Base-by-base conservation (phyloP, 148 eudicot species). In the Chenopodium suecicum region DNA sequence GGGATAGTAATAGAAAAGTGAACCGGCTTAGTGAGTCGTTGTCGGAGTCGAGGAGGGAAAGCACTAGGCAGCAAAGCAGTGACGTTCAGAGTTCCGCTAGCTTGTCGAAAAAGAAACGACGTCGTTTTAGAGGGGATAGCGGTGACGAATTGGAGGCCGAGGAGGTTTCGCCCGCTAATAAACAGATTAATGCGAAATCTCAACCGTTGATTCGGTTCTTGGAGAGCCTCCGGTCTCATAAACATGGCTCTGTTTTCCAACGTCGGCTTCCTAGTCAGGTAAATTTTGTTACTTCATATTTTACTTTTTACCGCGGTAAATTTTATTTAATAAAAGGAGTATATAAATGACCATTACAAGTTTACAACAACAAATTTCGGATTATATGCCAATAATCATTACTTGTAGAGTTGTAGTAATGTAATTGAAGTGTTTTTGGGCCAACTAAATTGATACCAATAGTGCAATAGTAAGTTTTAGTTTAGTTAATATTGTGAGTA, bases 201-300 rank as follows among this genome's bases (percentile, higher is more conserved):
- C 88, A 79, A 76, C 90, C 88, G 79, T 81, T 88, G 82, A 71
- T 88, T 77, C 74, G 80, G 22, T 85, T 85, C 73, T 19, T 85
- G n/a, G 83, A 66, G 65, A 75, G 46, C 9, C 79, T 88, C 81
- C 84, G 79, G 73, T 88, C 90, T 16, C 89, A 87, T 47, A 87
- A 83, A 79, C 84, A 85, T 78, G 90, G 86, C 81, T 88, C 90
- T 56, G 85, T 79, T 72, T 88, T 88, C 73, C 83, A 83, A 47
- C 85, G 86, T 50, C 86, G 86, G 65, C 86, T 85, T 64, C 88
- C 88, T n/a, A 81, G 84, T 79, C 90, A 88, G 88, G 90, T 88
- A 75, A 37, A 16, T 12, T 63, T 22, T 20, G 20, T 22, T 10
- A 3, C 16, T 25, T 10, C 17, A 1, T 4, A 1, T 73, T 29